Conservation (phyloP, 2,329 filamentous ascomycete species). For the Penicillium sp. region DNA sequence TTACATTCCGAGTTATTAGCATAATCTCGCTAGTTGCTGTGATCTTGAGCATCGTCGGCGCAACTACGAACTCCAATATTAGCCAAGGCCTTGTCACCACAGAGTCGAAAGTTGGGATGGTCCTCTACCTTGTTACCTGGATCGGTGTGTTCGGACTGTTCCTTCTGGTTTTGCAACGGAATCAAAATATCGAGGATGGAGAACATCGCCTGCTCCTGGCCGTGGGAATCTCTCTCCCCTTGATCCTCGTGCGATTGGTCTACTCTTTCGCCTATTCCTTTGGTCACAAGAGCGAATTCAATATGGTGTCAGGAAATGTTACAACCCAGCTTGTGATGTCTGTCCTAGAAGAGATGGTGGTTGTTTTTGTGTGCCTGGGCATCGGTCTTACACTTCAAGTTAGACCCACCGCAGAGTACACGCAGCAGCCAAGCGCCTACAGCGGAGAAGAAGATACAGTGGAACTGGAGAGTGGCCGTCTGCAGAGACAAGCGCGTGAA, state of each 20-base stretch:
- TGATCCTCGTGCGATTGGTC: constrained; percentile 33
- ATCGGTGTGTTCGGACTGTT: not conserved
- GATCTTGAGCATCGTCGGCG: constrained; percentile 2
- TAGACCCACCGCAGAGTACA: not conserved
- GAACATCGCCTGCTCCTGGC: constrained; percentile 32
- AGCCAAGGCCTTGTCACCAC: not conserved
- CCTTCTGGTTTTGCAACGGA: constrained; percentile 17
- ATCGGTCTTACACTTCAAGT: constrained; percentile 23
- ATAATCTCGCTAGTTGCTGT: not conserved
- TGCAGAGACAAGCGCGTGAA: not conserved
- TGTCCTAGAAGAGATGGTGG: constrained; percentile 32
- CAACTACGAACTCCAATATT: not conserved
- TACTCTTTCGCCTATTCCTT: constrained; percentile 34
- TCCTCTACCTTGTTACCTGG: constrained; percentile 7
- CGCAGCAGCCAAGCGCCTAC: not conserved
- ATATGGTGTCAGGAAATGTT: constrained; percentile 21
- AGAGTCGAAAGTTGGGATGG: not conserved
- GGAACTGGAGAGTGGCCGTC: not conserved
- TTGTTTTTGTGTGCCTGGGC: constrained; percentile 30
- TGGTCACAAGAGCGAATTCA: constrained; percentile 24
- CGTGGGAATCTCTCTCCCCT: constrained; percentile 28
- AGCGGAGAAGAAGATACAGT: not conserved
- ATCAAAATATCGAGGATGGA: constrained; percentile 26
- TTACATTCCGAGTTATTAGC: not conserved
- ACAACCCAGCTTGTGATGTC: constrained; percentile 33